A percentile compares a stretch with the other conserved stretches of the same genome.
These are phyloP conservation scores for Colletotrichum sp. DNA, from an alignment of 2,329 filamentous ascomycete species.

Conservation along the genomic window DNA sequence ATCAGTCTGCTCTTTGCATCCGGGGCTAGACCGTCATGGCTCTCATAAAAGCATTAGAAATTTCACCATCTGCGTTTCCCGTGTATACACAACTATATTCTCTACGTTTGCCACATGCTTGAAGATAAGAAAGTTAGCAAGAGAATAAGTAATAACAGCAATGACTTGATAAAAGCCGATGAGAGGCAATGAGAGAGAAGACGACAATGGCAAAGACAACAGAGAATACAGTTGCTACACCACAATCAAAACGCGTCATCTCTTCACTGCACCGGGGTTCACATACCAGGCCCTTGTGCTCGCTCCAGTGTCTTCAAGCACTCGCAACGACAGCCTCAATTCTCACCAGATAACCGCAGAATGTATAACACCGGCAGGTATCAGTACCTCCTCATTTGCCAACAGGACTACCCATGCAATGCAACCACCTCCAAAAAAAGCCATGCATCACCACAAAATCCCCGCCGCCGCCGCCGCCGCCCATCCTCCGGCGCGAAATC, in stretches of 20 bases:
- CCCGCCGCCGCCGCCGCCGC: neutral
- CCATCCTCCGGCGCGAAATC: neutral
- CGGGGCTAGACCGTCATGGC: neutral
- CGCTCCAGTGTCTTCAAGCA: neutral
- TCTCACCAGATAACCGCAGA: neutral
- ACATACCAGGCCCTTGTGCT: fast-evolving
- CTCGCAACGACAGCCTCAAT: neutral
- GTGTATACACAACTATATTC: no score
- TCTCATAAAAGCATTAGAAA: no score
- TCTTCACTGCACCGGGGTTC: neutral
- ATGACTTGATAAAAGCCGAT: neutral
- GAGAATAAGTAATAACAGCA: no score
- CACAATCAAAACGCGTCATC: neutral
- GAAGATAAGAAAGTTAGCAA: no score
- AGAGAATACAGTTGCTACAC: fast-evolving
- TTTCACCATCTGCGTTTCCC: no score
- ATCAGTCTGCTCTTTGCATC: neutral
- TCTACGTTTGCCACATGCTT: no score
- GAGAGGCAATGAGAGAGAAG: fast-evolving
- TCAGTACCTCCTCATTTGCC: neutral
- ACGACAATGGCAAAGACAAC: fast-evolving
- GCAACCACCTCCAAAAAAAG: neutral
- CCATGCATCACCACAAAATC: neutral
- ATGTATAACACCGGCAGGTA: neutral
- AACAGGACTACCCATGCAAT: neutral